Percentiles rank a stretch among this genome's conserved stretches.
Evolutionary conservation across 768 basidiomycete species (phyloP).

Genomic region (Tylopilus balloui): DNA sequence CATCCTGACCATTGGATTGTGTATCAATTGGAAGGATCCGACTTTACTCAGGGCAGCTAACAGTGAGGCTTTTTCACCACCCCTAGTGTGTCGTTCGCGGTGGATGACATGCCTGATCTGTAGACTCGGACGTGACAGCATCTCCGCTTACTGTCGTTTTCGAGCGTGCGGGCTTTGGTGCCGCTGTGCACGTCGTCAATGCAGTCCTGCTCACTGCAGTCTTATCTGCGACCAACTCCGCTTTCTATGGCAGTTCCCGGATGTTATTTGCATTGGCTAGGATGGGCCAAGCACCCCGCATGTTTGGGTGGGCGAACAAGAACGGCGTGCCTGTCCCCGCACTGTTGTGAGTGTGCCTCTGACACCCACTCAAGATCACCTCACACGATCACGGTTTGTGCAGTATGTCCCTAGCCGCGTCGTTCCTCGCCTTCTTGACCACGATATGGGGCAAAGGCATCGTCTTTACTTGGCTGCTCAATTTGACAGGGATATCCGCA

Average conservation of each 20-base stretch:
- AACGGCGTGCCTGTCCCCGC: constrained; percentile 60
- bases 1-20: constrained; percentile 60
- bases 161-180: constrained; percentile 56
- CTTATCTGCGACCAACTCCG: constrained; percentile 59
- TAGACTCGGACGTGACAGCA: constrained; percentile 48
- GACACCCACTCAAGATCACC: background rate
- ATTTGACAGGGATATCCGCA: constrained; percentile 62
- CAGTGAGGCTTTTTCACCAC: constrained; percentile 27
- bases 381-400: background rate
- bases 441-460: constrained; percentile 55
- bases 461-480: constrained; percentile 57
- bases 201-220: constrained; percentile 64
- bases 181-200: constrained; percentile 59
- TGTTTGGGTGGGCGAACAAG: constrained; percentile 62
- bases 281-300: constrained; percentile 56
- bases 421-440: constrained; percentile 50
- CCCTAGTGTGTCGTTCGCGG: background rate
- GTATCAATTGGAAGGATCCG: constrained; percentile 57
- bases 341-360: constrained; percentile 42
- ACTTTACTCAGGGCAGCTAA: constrained; percentile 45
- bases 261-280: constrained; percentile 60
- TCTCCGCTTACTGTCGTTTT: constrained; percentile 65
- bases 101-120: background rate
- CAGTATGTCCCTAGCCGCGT: constrained; percentile 46
- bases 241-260: constrained; percentile 62